phyloP scores from a whole-genome alignment of 805 yeast genomes.

The Tetrapisispora phaffii region DNA sequence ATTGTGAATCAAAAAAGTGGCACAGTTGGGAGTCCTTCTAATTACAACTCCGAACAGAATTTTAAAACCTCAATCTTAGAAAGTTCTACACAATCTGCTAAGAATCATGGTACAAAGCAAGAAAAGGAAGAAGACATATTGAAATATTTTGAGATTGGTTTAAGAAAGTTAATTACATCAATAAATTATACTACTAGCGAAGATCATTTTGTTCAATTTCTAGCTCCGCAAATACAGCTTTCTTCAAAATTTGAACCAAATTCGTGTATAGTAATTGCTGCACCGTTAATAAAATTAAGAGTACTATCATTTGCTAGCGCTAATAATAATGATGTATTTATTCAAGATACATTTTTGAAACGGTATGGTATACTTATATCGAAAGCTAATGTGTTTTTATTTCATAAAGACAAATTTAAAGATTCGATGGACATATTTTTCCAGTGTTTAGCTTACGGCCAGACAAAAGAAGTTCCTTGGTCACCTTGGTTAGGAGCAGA shows the following conservation, averaged over 20 bases:
- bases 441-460: conserved; percentile 51
- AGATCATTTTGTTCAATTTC: conserved; percentile 42
- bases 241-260: conserved; percentile 42
- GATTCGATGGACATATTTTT: conserved; percentile 35
- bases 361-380: conserved; percentile 60
- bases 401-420: conserved; percentile 42
- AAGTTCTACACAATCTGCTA: neutral
- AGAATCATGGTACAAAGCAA: neutral
- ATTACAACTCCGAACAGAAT: neutral
- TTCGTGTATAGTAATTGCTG: conserved; percentile 56
- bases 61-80: neutral
- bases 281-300: conserved; percentile 62
- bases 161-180: neutral
- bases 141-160: neutral
- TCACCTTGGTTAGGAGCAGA: conserved; percentile 86
- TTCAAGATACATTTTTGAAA: conserved; percentile 45
- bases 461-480: conserved; percentile 42
- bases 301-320: conserved; percentile 53
- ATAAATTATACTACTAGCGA: neutral
- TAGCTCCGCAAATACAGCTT: conserved; percentile 77
- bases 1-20: conserved; percentile 14
- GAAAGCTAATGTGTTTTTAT: conserved; percentile 63
- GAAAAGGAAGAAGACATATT: neutral
- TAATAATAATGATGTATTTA: conserved; percentile 33
- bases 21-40: neutral